Percentiles rank a stretch among this genome's conserved stretches.
Conservation (phyloP, 2,329 filamentous ascomycete species). For the Teratosphaeria zuluensis region DNA sequence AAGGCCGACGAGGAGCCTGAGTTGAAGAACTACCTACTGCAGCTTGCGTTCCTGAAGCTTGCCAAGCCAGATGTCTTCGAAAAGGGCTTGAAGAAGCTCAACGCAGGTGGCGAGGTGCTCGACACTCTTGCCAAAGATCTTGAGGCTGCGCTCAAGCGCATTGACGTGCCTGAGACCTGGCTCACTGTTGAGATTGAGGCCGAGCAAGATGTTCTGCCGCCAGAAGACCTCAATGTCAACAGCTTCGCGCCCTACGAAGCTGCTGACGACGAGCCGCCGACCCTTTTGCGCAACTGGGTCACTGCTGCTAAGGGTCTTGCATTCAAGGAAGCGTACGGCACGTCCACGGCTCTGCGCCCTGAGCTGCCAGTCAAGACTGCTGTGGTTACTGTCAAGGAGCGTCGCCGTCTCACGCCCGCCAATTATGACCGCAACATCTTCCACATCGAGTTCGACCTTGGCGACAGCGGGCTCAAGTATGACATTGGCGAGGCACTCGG, state of each 20-base stretch:
- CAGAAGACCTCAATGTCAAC: slow-evolving; percentile 59
- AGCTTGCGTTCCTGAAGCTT: slow-evolving; percentile 75
- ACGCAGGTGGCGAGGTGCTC: slow-evolving; percentile 50
- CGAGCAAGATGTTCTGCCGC: slow-evolving; percentile 44
- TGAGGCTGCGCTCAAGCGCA: slow-evolving; percentile 57
- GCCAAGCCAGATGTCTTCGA: slow-evolving; percentile 57
- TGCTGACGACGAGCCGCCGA: slow-evolving; percentile 57
- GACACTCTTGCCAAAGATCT: slow-evolving; percentile 53
- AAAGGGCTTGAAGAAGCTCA: slow-evolving; percentile 57
- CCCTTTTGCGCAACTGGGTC: slow-evolving; percentile 67
- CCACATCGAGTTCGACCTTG: slow-evolving; percentile 98
- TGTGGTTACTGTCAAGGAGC: slow-evolving; percentile 87
- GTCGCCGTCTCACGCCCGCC: slow-evolving; percentile 76
- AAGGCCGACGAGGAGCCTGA: slow-evolving; percentile 56
- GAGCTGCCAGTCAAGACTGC: slow-evolving; percentile 79
- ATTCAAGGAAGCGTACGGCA: slow-evolving; percentile 91
- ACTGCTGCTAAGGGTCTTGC: slow-evolving; percentile 74
- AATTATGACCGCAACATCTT: slow-evolving; percentile 98
- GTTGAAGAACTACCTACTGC: slow-evolving; percentile 57
- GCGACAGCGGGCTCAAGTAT: slow-evolving; percentile 82
- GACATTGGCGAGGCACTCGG: slow-evolving; percentile 95
- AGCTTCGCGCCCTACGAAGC: slow-evolving; percentile 78
- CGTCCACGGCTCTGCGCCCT: slow-evolving; percentile 63
- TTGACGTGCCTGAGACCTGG: slow-evolving; percentile 76
- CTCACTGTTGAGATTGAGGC: slow-evolving; percentile 55